Evolutionary conservation across 2,329 filamentous ascomycete genomes (phyloP).

Genomic region (Seiridium unicorne): DNA sequence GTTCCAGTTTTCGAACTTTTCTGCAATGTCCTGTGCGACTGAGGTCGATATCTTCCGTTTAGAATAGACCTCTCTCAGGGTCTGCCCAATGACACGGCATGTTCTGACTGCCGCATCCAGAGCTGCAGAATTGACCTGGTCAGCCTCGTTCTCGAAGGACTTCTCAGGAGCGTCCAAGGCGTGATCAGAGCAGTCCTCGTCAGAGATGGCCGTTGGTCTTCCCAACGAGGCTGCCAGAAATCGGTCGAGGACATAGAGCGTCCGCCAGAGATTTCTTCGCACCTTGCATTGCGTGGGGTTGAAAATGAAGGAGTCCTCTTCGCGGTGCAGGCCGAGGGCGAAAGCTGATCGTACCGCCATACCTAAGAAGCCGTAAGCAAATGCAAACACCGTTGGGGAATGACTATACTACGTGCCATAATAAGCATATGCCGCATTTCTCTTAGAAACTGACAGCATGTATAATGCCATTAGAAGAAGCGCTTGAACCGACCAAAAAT

Average conservation of each 20-base stretch:
- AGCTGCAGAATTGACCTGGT: conserved; percentile 26
- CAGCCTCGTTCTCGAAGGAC: conserved; percentile 7
- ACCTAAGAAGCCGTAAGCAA: conserved; percentile 33
- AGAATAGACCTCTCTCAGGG: conserved; percentile 59
- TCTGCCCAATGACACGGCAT: conserved; percentile 56
- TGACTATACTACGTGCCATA: conserved; percentile 39
- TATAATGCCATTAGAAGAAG: conserved; percentile 64
- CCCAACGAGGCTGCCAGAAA: conserved; percentile 63
- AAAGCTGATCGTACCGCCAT: conserved; percentile 64
- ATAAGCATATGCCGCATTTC: conserved; percentile 62
- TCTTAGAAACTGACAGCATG: conserved; percentile 58
- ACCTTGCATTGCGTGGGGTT: conserved; percentile 40
- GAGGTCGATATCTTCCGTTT: conserved; percentile 56
- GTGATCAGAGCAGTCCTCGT: conserved; percentile 59
- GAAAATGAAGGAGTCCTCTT: conserved; percentile 57
- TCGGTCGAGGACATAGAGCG: conserved; percentile 62
- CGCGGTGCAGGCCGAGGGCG: conserved; percentile 60
- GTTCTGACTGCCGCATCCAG: conserved; percentile 57
- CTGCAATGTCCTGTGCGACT: conserved; percentile 55
- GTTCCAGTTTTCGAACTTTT: conserved; percentile 51
- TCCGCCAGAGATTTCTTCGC: conserved; percentile 61
- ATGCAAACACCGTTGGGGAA: not conserved
- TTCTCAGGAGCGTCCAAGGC: conserved; percentile 28
- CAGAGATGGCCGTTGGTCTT: conserved; percentile 58
- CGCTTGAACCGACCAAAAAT: conserved; percentile 65